Evolutionary conservation across 176 grass and related monocot genomes (phyloP).

Genomic region (Aegilops tauschii): DNA sequence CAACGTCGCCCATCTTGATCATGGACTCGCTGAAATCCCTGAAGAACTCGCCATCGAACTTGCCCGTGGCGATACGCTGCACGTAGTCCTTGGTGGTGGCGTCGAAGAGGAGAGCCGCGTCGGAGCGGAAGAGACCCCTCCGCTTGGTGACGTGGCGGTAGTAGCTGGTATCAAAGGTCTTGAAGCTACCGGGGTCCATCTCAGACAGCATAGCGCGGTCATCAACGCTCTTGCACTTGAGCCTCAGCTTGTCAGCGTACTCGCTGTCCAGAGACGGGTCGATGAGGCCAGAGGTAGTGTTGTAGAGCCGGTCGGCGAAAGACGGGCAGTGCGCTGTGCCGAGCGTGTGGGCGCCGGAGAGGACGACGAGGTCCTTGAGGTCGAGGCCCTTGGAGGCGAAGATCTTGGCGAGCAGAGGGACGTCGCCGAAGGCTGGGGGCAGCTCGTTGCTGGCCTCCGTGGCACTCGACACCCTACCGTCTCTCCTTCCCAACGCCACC

Average conservation of each 20-base stretch:
- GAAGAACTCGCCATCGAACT: not conserved
- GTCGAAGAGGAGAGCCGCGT: not conserved
- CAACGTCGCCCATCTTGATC: not conserved
- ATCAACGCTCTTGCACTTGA: not conserved
- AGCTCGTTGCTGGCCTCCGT: not conserved
- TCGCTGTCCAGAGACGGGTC: not conserved
- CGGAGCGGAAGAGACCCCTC: not conserved
- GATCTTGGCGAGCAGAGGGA: not conserved
- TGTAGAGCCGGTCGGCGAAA: conserved; percentile 13
- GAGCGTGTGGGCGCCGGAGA: not conserved
- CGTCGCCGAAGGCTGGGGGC: not conserved
- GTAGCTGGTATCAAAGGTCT: not conserved
- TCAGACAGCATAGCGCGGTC: not conserved
- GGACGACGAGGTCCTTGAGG: conserved; percentile 2
- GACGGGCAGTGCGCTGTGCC: not conserved
- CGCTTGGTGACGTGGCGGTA: not conserved
- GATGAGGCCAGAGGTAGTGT: not conserved
- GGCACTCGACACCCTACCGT: not conserved
- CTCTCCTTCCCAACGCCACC: not conserved
- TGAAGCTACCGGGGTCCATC: not conserved
- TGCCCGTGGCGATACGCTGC: not conserved
- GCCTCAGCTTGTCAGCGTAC: not conserved
- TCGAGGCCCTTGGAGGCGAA: not conserved
- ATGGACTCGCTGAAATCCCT: conserved; percentile 5
- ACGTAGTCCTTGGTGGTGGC: not conserved